Conservation (phyloP, 306 rosid species). For the Sindora glabra region DNA sequence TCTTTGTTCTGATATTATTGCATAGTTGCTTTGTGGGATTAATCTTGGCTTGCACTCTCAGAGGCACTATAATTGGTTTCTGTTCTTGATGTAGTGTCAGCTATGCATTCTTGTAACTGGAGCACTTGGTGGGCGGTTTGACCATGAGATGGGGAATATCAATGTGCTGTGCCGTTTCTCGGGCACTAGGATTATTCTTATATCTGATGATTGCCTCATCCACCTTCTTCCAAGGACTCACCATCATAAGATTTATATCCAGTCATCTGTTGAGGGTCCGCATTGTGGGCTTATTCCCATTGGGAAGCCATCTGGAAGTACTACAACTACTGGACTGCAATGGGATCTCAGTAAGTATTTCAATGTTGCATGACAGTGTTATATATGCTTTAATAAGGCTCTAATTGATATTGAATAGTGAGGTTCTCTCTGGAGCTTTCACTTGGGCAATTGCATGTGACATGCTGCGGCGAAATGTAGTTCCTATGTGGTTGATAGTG, state of each 20-base stretch:
- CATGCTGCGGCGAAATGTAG: neutral
- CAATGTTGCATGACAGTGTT: neutral
- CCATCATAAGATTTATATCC: slow-evolving; percentile 60
- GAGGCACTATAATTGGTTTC: neutral
- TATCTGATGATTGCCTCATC: slow-evolving; percentile 81
- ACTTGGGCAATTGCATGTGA: neutral
- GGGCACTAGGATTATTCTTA: slow-evolving; percentile 51
- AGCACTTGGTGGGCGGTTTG: slow-evolving; percentile 97
- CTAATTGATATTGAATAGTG: neutral
- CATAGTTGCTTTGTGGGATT: neutral
- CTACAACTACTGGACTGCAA: slow-evolving; percentile 82
- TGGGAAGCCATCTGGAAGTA: slow-evolving; percentile 68
- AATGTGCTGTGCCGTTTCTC: slow-evolving; percentile 76
- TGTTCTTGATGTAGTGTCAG: slow-evolving; percentile 32
- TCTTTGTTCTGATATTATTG: too few relatives aligned
- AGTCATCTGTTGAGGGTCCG: slow-evolving; percentile 74
- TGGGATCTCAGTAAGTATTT: slow-evolving; percentile 85
- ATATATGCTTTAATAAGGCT: neutral
- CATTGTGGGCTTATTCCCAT: slow-evolving; percentile 95
- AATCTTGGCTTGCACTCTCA: neutral
- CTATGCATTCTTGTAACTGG: slow-evolving; percentile 80
- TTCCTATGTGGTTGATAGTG: neutral
- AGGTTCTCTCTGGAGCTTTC: neutral
- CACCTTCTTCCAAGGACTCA: slow-evolving; percentile 72
- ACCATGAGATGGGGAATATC: slow-evolving; percentile 90